A percentile compares a stretch with the other conserved stretches of the same genome.
phyloP scores from a whole-genome alignment of 305 asterid genomes.

The Fraxinus platypoda region DNA sequence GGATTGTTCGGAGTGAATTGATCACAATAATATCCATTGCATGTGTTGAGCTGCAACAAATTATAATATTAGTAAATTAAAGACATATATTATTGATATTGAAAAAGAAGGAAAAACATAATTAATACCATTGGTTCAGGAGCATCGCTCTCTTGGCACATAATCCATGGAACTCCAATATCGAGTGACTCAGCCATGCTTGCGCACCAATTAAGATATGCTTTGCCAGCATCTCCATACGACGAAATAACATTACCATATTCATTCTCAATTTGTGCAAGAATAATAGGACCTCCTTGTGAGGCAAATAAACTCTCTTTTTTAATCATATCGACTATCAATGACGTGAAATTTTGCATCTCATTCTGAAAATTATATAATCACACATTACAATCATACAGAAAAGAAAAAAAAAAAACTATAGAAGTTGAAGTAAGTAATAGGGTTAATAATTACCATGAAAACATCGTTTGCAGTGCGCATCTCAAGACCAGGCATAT shows the following conservation, averaged over 20 bases:
- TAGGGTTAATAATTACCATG: conserved; percentile 45
- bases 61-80: conserved; percentile 22
- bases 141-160: conserved; percentile 80
- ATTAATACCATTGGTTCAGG: conserved; percentile 54
- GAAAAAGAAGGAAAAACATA: neutral
- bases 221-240: conserved; percentile 68
- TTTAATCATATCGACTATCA: conserved; percentile 69
- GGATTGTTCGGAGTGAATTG: conserved; percentile 51
- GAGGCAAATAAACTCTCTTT: conserved; percentile 69
- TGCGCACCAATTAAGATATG: conserved; percentile 65
- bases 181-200: conserved; percentile 53
- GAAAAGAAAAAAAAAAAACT: neutral
- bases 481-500: conserved; percentile 50
- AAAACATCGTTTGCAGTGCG: conserved; percentile 57
- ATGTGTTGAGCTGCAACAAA: conserved; percentile 47
- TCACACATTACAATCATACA: neutral
- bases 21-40: conserved; percentile 81
- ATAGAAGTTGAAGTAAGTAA: neutral
- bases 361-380: conserved; percentile 43
- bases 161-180: conserved; percentile 77
- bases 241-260: conserved; percentile 51
- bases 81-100: neutral
- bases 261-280: conserved; percentile 79
- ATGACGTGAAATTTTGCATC: conserved; percentile 64
- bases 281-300: conserved; percentile 85